Base-by-base conservation (phyloP, 2,329 filamentous ascomycete species). In the Colletotrichum cuscutae region DNA sequence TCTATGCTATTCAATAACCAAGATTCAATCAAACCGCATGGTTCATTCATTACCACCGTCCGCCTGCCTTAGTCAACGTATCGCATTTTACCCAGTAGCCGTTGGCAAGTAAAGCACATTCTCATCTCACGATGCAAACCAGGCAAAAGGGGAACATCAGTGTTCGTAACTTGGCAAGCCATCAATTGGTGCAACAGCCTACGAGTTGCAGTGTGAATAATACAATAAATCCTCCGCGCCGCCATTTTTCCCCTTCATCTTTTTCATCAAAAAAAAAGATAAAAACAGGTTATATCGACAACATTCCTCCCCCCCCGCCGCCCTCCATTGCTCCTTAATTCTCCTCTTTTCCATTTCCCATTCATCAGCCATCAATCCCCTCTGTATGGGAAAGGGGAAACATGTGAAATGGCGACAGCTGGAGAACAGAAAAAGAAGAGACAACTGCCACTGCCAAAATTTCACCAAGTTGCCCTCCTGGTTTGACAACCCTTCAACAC, bases 121-220 rank as follows among this genome's bases (percentile, higher is more conserved):
- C 19, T 49, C 42, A 11, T 49, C 19, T 49, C 42, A n/a, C 6
- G 42, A n/a, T 2, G 3, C 15, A n/a, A n/a, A 19, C 1, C 42
- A 46, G 37, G 19, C 19, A 19, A n/a, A 49, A 7, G 42, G 19
- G 15, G 19, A 9, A 9, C 7, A n/a, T 49, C 19, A 49, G 0
- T 37, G 15, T 65, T 69, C 46, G 61, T 53, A 62, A 69, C 70
- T 69, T 56, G 32, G 60, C 54, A 69, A 60, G 70, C 70, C 59
- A 46, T 72, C 24, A 46, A 69, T 72, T 69, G 42, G 42, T 49
- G 30, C 22, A 69, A 69, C 42, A 69, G 70, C 70, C 59, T 59
- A 52, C 70, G 30, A 68, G 70, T 62, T 32, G 46, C 42, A 19
- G 32, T 26, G 57, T 26, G 57, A 59, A 64, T 72, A 69, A 69